phyloP scores from a whole-genome alignment of 495 filamentous ascomycete genomes.

The Evernia prunastri region DNA sequence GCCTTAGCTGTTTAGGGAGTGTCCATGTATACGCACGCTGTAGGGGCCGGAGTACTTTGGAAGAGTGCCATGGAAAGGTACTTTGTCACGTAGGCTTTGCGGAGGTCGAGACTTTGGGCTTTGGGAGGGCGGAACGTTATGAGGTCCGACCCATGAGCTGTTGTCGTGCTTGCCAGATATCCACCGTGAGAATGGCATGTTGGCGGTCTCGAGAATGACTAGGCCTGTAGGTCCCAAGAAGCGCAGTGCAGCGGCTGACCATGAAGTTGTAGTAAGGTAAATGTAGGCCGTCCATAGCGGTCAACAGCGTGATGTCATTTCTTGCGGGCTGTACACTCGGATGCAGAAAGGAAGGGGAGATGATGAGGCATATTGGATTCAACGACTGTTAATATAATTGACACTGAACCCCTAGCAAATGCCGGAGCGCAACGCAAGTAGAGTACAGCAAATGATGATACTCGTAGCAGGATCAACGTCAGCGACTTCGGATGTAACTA shows the following conservation, averaged over 20 bases:
- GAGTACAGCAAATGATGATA: too few relatives aligned
- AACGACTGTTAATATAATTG: too few relatives aligned
- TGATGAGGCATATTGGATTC: too few relatives aligned
- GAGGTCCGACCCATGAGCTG: background rate
- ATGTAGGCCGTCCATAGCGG: background rate
- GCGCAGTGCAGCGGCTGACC: background rate
- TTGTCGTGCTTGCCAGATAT: background rate
- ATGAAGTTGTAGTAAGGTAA: background rate
- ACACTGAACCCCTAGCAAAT: background rate
- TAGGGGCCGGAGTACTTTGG: slow-evolving; percentile 8
- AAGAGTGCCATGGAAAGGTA: slow-evolving; percentile 3
- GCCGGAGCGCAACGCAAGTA: too few relatives aligned
- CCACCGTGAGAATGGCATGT: slow-evolving; percentile 10
- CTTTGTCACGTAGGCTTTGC: slow-evolving; percentile 6
- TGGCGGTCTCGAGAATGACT: background rate
- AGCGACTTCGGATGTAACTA: too few relatives aligned
- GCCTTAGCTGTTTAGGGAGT: background rate
- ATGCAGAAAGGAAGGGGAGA: background rate
- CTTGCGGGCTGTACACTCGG: background rate
- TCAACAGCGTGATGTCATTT: background rate
- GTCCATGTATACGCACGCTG: background rate
- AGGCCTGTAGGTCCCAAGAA: background rate
- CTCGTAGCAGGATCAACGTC: too few relatives aligned
- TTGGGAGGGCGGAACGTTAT: slow-evolving; percentile 3
- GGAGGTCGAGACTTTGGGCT: slow-evolving; percentile 7